Evolutionary conservation across 345 rosid genomes (phyloP).

Genomic region (rapeseed (Brassica napus)): Da-Ae NC_063437.1:20721001-20721500

Average conservation of each 20-base stretch:
- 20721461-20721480: no score
- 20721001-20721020: not conserved
- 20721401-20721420: no score
- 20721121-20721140: not conserved
- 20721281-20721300: conserved; percentile 27
- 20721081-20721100: not conserved
- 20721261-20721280: conserved; percentile 5
- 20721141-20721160: no score
- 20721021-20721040: not conserved
- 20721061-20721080: not conserved
- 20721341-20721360: conserved; percentile 19
- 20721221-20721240: no score
- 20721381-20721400: not conserved
- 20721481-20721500: no score
- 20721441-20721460: no score
- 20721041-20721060: not conserved
- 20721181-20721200: no score
- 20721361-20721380: conserved; percentile 9
- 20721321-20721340: conserved; percentile 33
- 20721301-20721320: conserved; percentile 35
- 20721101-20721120: not conserved
- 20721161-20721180: no score
- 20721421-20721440: no score
- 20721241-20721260: conserved; percentile 5
- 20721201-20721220: no score